phyloP scores from a whole-genome alignment of 1,284 basidiomycete species.

The Moniliophthora roreri region DNA sequence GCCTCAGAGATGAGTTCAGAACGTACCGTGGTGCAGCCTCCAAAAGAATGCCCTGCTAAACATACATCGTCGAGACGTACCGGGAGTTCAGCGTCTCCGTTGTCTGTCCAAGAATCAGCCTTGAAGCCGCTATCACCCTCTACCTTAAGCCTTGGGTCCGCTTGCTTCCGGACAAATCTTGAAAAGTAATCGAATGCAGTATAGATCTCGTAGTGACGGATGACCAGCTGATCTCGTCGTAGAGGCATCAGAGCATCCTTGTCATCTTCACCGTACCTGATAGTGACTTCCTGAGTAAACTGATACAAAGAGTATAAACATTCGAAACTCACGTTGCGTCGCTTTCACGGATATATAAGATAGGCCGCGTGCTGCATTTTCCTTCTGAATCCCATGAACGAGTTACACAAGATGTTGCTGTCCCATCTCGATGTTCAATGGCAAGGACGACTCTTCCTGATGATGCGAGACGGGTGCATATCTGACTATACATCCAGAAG shows the following conservation, averaged over 20 bases:
- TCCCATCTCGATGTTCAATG: constrained; percentile 79
- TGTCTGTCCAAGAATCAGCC: constrained; percentile 36
- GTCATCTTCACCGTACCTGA: constrained; percentile 29
- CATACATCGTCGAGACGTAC: constrained; percentile 46
- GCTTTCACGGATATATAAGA: constrained; percentile 48
- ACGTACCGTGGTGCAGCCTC: constrained; percentile 70
- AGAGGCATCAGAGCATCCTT: constrained; percentile 36
- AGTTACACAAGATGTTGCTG: constrained; percentile 47
- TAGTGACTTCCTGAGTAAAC: neutral
- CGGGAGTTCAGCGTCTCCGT: constrained; percentile 21
- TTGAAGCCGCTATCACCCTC: constrained; percentile 37
- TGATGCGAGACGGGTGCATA: constrained; percentile 68
- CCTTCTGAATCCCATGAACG: constrained; percentile 30
- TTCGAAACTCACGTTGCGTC: constrained; percentile 47
- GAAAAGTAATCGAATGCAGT: constrained; percentile 48
- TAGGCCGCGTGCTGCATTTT: constrained; percentile 21
- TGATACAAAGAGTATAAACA: neutral
- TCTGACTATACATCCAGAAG: constrained; percentile 53
- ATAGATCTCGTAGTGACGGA: constrained; percentile 68
- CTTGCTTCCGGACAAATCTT: constrained; percentile 34
- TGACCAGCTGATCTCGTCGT: constrained; percentile 62
- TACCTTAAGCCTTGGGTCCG: constrained; percentile 28
- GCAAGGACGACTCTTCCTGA: constrained; percentile 76
- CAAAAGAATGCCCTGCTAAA: constrained; percentile 76
- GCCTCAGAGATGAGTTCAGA: constrained; percentile 3